Evolutionary conservation across 495 filamentous ascomycete species (phyloP).

Genomic region (Aspergillus sclerotiicarbonarius): DNA sequence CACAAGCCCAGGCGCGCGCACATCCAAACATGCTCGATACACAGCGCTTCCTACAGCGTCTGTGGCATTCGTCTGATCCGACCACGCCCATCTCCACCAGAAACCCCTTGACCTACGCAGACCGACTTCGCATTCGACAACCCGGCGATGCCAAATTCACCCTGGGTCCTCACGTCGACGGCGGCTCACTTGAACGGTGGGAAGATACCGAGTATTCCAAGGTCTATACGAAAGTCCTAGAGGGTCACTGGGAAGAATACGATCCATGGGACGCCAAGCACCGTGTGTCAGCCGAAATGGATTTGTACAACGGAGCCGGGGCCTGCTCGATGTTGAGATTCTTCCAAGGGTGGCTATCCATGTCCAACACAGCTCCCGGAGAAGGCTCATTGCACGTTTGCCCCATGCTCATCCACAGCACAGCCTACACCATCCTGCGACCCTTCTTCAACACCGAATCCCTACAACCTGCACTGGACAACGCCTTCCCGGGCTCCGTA

Average conservation of each 20-base stretch:
- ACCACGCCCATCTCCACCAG: constrained; percentile 59
- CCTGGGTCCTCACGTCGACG: constrained; percentile 82
- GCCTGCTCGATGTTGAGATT: constrained; percentile 82
- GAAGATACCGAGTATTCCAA: constrained; percentile 73
- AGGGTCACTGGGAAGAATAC: constrained; percentile 77
- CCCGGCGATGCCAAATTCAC: constrained; percentile 73
- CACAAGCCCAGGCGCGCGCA: constrained; percentile 69
- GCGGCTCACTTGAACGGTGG: constrained; percentile 84
- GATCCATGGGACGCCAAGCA: constrained; percentile 77
- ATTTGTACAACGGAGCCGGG: constrained; percentile 80
- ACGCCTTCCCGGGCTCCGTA: constrained; percentile 68
- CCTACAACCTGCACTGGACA: constrained; percentile 43
- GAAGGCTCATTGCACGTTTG: constrained; percentile 85
- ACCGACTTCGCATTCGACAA: constrained; percentile 70
- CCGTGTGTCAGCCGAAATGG: constrained; percentile 64
- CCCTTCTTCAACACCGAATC: constrained; percentile 69
- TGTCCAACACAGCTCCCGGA: constrained; percentile 66
- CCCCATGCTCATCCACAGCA: constrained; percentile 69
- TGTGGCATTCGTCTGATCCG: constrained; percentile 69
- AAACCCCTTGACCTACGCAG: constrained; percentile 72
- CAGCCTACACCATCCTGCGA: constrained; percentile 77
- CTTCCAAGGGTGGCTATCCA: constrained; percentile 85
- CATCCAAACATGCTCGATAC: constrained; percentile 68
- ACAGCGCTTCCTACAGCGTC: constrained; percentile 69
- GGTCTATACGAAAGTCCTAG: constrained; percentile 71